Evolutionary conservation across 805 yeast genomes (phyloP), one percentile per base, ranked within the genome.

Genomic region (Zygoascus flipseniorum): DNA sequence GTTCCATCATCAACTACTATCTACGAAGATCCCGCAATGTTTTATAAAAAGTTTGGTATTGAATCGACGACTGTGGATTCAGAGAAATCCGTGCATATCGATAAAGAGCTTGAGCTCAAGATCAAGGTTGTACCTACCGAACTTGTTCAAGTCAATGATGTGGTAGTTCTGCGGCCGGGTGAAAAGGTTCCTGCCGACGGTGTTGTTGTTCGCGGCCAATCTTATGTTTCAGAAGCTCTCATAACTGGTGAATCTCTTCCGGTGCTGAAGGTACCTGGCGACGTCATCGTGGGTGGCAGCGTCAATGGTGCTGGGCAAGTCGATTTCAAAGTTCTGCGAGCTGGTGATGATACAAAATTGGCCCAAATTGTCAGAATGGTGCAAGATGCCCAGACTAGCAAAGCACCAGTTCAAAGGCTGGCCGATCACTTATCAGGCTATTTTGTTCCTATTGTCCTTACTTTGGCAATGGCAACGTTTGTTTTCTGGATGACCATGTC

Each of bases 121-220:
- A 77, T 79, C 20, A 72, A 74, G 52, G 69, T 62, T 10, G 78
- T 93, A n/a, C 74, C 85, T 31, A 80, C 89, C 26, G 96, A 89
- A 59, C 76, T 86, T 55, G 69, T 93, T 45, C 96, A 93, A 64
- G 72, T 76, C 9, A 77, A 79, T 61, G 99, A 93, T 67, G 75
- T 86, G 31, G 84, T 88, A 0, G 76, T 87, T 16, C 76, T 93
- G 2, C 74, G 81, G 47, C 95, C 98, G 0, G 99, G 99, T 10
- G 83, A 83, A 51, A 87, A 82, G 60, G 78, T 93, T 2, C 96
- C 98, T 0, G 89, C 96, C 1, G 99, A 93, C 73, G 99, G 98
- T 48, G 65, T 75, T 8, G 82, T 95, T 16, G 69, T 85, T 1
- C 74, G 75, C 58, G 99, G 99, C 8, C 78, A 78, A 53, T 79